Base-by-base conservation (phyloP, 2,329 filamentous ascomycete genomes). In the Neonectria sp. region DNA sequence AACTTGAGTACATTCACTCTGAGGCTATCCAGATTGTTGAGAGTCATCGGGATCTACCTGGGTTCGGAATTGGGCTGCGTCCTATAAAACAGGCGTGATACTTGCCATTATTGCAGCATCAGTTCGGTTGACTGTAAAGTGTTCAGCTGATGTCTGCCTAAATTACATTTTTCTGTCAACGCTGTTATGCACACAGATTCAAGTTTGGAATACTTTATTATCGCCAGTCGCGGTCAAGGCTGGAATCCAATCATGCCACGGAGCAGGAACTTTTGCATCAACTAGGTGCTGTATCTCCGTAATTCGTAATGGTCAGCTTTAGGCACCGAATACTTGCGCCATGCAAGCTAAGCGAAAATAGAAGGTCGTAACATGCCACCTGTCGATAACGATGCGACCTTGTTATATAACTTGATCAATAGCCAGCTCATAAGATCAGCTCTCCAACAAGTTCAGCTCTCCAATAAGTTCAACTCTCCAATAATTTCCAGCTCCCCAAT, bases 21-120 rank as follows among this genome's bases (percentile, higher is more conserved):
- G 52, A 63, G 8, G 52, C 52, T 11, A 31, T 31, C 15, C 25
- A 57, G 27, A 31, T 43, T 25, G 25, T 57, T 12, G 43, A 55
- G 24, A 49, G 15, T 2, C 51, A 62, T 15, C 43, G 52, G n/a
- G 43, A 49, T 31, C 45, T 21, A 6, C 60, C 60, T 4, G 43
- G 37, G 4, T 62, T 62, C 40, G 29, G 51, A 2, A 55, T 62
- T 21, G 11, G 27, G 6, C 27, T 48, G 17, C 29, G 51, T 29
- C 21, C 21, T 21, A 21, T 21, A 21, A 21, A 21, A 21, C 21
- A 21, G 21, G 21, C 21, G 21, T 21, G 21, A 21, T 21, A 21
- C 21, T 21, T 21, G 21, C 21, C 21, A 21, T 29, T 29, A 29
- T 29, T 29, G 27, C 27, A 29, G 27, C 27, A 21, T 21, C 21